These are phyloP conservation scores for Grifola frondosa DNA, from an alignment of 1,284 basidiomycete genomes.

Conservation along the genomic window DNA sequence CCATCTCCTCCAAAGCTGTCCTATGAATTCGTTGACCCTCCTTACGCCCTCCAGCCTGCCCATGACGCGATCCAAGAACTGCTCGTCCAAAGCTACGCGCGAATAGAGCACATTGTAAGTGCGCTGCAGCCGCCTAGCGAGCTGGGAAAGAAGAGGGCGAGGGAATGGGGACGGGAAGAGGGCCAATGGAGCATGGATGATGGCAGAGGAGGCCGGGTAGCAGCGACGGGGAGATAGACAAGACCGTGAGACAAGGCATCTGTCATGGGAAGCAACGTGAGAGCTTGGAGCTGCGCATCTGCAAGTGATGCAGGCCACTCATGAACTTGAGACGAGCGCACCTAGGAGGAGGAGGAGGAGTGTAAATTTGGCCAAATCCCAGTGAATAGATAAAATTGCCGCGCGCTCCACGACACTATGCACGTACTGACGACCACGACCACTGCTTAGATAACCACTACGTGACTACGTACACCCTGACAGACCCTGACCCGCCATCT, in stretches of 20 bases:
- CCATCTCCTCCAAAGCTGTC: slow-evolving; percentile 86
- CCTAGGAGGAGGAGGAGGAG: no score
- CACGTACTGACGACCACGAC: no score
- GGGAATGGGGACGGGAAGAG: slow-evolving; percentile 91
- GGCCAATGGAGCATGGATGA: slow-evolving; percentile 87
- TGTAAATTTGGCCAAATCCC: no score
- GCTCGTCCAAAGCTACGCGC: slow-evolving; percentile 76
- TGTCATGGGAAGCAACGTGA: slow-evolving; percentile 72
- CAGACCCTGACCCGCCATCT: no score
- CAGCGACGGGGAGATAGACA: slow-evolving; percentile 69
- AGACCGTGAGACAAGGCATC: slow-evolving; percentile 87
- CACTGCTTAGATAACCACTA: no score
- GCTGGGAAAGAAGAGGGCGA: slow-evolving; percentile 64
- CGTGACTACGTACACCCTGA: no score
- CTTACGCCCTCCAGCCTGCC: slow-evolving; percentile 74
- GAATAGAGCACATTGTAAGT: slow-evolving; percentile 88
- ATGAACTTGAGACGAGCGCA: no score
- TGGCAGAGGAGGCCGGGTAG: slow-evolving; percentile 57
- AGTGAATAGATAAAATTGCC: no score
- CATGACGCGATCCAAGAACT: slow-evolving; percentile 84
- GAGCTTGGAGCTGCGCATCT: slow-evolving; percentile 51
- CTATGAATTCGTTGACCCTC: slow-evolving; percentile 86
- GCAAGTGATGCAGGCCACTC: slow-evolving; percentile 83
- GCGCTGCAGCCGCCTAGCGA: slow-evolving; percentile 69
- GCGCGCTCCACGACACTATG: no score